A percentile compares a stretch with the other conserved stretches of the same genome.
phyloP scores from a whole-genome alignment of 495 filamentous ascomycete genomes.

The Saxispiralis lemnorum region DNA sequence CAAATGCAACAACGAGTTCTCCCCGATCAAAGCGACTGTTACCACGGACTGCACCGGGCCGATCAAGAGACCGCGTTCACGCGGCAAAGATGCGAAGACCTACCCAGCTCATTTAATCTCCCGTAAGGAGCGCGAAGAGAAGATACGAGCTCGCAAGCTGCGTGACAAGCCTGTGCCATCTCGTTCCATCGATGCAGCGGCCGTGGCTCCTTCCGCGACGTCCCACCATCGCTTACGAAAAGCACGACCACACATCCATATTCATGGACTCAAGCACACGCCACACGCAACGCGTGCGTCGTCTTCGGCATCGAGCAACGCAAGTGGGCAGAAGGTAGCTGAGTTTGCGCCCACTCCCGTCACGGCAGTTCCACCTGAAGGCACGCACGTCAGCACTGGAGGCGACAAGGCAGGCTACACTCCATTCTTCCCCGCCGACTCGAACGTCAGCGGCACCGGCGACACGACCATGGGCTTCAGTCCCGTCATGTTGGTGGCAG shows the following conservation, averaged over 20 bases:
- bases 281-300: slow-evolving; percentile 10
- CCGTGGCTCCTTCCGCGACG: not conserved
- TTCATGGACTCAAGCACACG: slow-evolving; percentile 2
- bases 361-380: slow-evolving; percentile 10
- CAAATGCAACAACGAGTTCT: slow-evolving; percentile 1
- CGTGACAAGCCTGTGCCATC: slow-evolving; percentile 10
- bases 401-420: slow-evolving; percentile 13
- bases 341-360: slow-evolving; percentile 7
- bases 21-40: slow-evolving; percentile 10
- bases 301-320: slow-evolving; percentile 11
- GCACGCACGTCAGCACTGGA: not conserved
- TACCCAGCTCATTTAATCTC: not conserved
- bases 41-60: slow-evolving; percentile 15
- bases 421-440: slow-evolving; percentile 6
- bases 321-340: slow-evolving; percentile 11
- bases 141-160: slow-evolving; percentile 16
- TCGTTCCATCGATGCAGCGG: slow-evolving; percentile 3
- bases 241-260: slow-evolving; percentile 11
- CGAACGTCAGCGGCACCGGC: slow-evolving; percentile 1
- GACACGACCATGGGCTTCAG: slow-evolving; percentile 6
- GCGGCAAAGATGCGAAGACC: not conserved
- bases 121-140: slow-evolving; percentile 13
- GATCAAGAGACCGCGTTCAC: slow-evolving; percentile 12
- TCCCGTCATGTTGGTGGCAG: slow-evolving; percentile 19
- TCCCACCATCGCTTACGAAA: slow-evolving; percentile 8